Evolutionary conservation across 495 filamentous ascomycete genomes (phyloP), one percentile per base, ranked within the genome.

Genomic region (Penicillium steckii): DNA sequence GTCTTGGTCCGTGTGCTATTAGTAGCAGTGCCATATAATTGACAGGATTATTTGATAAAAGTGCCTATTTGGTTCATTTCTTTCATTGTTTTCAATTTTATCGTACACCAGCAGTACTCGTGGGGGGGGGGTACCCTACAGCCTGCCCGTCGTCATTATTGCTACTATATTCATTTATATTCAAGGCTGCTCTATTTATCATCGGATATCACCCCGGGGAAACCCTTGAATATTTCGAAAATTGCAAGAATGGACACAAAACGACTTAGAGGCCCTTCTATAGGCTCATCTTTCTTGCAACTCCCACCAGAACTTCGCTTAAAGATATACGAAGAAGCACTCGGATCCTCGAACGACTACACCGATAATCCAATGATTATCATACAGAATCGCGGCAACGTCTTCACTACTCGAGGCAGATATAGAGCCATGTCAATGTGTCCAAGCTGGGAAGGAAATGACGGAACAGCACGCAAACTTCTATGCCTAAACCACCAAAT

Each of bases 241-340:
- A 21, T 12, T 41, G n/a, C 26, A 22, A 47, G 15, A 13, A 46
- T 57, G 27, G 23, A 6, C 42, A 17, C 19, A 23, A 32, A 33
- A 21, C 33, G n/a, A 21, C 50, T 5, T 9, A 12, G 6, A 26
- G 46, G 37, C 32, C 23, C 26, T 6, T 12, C 46, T 46, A 40
- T n/a, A 25, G 32, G 22, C 33, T 22, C 47, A 19, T 56, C 56
- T 2, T 53, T 72, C 45, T 64, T 70, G n/a, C 58, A 46, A 8
- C 56, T 75, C n/a, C 72, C 69, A 1, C 27, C 60, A 9, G 70
- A 72, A 48, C 60, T 75, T 37, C 73, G 72, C 12, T 59, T 73
- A 26, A 67, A 70, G 35, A 75, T 77, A 44, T 77, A 75, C 52
- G 59, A 67, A 53, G 73, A 73, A 40, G 71, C 70, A 9, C 51